These are phyloP conservation scores for Trametopsis cervina DNA, from an alignment of 768 basidiomycete species.

Conservation along the genomic window DNA sequence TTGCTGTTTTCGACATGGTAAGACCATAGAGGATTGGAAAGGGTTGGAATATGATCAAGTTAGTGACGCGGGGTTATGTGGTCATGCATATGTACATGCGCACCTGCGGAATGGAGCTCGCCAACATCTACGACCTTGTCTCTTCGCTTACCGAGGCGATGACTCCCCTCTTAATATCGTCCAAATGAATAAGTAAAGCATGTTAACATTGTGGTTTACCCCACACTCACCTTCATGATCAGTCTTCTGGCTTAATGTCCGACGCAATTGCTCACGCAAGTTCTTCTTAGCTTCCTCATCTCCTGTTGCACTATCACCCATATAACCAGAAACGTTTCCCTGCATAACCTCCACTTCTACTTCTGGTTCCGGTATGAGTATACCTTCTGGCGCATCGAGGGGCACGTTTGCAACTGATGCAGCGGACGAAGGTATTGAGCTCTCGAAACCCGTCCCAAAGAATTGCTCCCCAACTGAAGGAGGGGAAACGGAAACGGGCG, in stretches of 20 bases:
- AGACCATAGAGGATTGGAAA: too few relatives aligned
- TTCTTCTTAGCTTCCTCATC: constrained; percentile 57
- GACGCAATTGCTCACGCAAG: constrained; percentile 65
- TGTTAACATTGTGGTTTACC: too few relatives aligned
- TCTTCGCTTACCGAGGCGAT: background rate
- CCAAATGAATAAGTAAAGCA: background rate
- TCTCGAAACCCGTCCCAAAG: constrained; percentile 6
- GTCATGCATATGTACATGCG: background rate
- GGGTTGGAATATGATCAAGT: too few relatives aligned
- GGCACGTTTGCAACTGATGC: constrained; percentile 59
- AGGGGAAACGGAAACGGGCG: constrained; percentile 13
- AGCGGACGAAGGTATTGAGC: constrained; percentile 41
- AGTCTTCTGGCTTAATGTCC: constrained; percentile 50
- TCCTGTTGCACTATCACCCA: constrained; percentile 41
- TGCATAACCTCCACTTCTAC: constrained; percentile 49
- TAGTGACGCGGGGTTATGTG: too few relatives aligned
- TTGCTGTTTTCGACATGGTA: background rate
- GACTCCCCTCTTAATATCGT: constrained; percentile 5
- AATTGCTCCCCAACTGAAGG: background rate
- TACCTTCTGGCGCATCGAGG: constrained; percentile 46
- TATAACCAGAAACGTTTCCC: constrained; percentile 13
- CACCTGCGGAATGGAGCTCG: constrained; percentile 8
- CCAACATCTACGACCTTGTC: constrained; percentile 12
- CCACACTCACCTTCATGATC: constrained; percentile 16
- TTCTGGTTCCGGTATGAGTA: constrained; percentile 66